Percentiles rank a stretch among this genome's conserved stretches.
Evolutionary conservation across 345 rosid species (phyloP).

Genomic region (Stellera chamaejasme): DNA sequence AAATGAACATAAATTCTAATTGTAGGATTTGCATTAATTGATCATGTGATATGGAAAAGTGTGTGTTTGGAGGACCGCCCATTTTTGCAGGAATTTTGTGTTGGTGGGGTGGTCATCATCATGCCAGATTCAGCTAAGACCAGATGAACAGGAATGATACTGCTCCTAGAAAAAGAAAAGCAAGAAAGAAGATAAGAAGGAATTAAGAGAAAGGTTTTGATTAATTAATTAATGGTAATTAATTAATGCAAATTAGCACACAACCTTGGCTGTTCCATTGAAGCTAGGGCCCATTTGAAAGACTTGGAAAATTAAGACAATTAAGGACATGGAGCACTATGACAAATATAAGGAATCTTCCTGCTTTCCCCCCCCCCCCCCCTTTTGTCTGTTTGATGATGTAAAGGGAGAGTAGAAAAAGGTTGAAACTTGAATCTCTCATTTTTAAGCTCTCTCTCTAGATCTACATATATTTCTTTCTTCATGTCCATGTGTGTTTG

Average conservation of each 20-base stretch:
- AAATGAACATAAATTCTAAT: constrained; percentile 12
- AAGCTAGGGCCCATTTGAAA: background rate
- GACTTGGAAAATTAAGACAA: constrained; percentile 27
- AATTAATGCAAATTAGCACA: constrained; percentile 13
- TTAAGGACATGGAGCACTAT: constrained; percentile 18
- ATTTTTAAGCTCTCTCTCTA: too few species aligned
- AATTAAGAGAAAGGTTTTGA: background rate
- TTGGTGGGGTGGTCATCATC: background rate
- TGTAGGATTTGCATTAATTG: background rate
- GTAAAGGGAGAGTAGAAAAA: too few species aligned
- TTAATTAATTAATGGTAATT: constrained; percentile 17
- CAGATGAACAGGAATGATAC: constrained; percentile 11
- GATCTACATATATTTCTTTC: too few species aligned
- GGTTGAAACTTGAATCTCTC: too few species aligned
- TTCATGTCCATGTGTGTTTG: too few species aligned
- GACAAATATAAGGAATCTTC: constrained; percentile 49
- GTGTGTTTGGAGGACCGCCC: constrained; percentile 12
- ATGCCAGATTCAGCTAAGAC: background rate
- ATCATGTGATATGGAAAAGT: constrained; percentile 10
- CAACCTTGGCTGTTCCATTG: constrained; percentile 1
- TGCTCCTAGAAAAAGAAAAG: constrained; percentile 3
- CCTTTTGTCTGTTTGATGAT: background rate
- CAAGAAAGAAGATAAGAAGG: constrained; percentile 10
- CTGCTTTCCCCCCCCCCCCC: background rate
- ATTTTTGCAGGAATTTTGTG: constrained; percentile 5